Evolutionary conservation across 2,329 filamentous ascomycete genomes (phyloP).

Genomic region (Colletotrichum australisinense): DNA sequence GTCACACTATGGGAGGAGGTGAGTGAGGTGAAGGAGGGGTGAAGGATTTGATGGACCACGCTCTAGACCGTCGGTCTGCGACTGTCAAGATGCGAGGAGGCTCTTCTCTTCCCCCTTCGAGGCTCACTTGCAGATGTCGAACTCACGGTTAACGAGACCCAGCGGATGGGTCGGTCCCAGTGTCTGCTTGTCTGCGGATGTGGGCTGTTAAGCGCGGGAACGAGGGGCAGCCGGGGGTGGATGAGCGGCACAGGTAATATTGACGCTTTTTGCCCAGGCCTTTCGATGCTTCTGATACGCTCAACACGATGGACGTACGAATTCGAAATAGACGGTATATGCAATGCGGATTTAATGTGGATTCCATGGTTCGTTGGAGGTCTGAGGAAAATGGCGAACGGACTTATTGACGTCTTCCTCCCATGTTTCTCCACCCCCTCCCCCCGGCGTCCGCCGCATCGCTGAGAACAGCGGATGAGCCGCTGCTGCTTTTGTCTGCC

Average conservation of each 20-base stretch:
- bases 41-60: conserved; percentile 11
- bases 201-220: conserved; percentile 11
- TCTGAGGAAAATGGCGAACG: background rate
- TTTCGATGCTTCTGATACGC: background rate
- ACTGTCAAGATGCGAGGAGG: conserved; percentile 19
- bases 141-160: conserved; percentile 1
- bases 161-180: conserved; percentile 15
- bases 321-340: background rate
- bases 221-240: background rate
- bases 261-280: background rate
- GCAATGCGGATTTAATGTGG: conserved; percentile 5
- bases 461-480: background rate
- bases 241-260: conserved; percentile 6
- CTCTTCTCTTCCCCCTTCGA: background rate
- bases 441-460: background rate
- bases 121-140: conserved; percentile 10
- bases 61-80: conserved; percentile 14
- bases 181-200: background rate
- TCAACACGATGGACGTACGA: background rate
- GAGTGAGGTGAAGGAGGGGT: background rate
- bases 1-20: background rate
- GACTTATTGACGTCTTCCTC: conserved; percentile 7
- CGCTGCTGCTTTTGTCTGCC: background rate
- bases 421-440: conserved; percentile 11
- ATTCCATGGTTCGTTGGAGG: background rate